Evolutionary conservation across 208 protist genomes (phyloP), one percentile per base, ranked within the genome.

Genomic region (Paratrypanosoma confusum): DNA sequence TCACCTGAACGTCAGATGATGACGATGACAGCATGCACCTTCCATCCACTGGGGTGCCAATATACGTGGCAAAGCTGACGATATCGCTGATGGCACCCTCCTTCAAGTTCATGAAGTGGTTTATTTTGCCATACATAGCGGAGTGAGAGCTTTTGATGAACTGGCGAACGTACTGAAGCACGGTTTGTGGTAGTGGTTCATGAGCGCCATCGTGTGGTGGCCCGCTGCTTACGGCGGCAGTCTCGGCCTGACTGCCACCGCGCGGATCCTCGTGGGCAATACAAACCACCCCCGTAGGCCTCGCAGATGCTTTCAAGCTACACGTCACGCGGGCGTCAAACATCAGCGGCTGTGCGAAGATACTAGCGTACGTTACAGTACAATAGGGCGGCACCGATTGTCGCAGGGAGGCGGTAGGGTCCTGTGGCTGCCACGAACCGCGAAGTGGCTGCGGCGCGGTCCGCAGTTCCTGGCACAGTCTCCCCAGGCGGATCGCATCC

Each of bases 401-500:
- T 20, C 24, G 5, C 7, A 36, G 23, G 2, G 11, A 39, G 11
- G 35, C 24, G 35, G 35, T 25, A 39, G 29, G 29, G 11, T 33
- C 29, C 29, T 33, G 29, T 33, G 29, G 11, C 29, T n/a, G 29
- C 11, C 29, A n/a, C 11, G 29, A 33, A 27, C 32, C 5, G 45
- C 13, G 29, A 22, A 31, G 10, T 13, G 20, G 44, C 29, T n/a
- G 13, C 13, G 29, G 13, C 13, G 29, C 8, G 8, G 29, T 33
- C 29, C 29, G 10, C 29, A 33, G 10, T n/a, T 18, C 17, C 36
- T 40, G 13, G 10, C 10, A 21, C 5, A 14, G 42, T 38, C n/a
- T 31, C 42, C 45, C 27, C 47, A 71, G 65, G 18, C 40, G 67
- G 8, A 81, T 53, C 36, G 70, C 76, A 37, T 88, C 79, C 22